Base-by-base conservation (phyloP, 2,329 filamentous ascomycete genomes). In the Triangularia setosa region DNA sequence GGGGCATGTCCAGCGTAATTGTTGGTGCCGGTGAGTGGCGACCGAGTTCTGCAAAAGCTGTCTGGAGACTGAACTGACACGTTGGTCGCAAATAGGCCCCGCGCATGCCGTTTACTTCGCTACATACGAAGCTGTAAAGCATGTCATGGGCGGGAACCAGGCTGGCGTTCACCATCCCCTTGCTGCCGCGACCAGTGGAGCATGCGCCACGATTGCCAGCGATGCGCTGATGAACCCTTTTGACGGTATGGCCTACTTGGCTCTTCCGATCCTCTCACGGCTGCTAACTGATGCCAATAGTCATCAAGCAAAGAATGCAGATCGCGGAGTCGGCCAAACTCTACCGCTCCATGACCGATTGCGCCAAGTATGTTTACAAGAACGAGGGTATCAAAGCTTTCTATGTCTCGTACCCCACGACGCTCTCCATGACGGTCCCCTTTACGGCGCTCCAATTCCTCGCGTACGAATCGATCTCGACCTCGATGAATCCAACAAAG, bases 191-290 rank as follows among this genome's bases (percentile, higher is more conserved):
- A 90, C 92, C 68, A 97, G 93, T 75, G 95, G 95, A 78, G 94
- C 95, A 66, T 91, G 91, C 72, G 95, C 95, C 69, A 98, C 95
- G 7, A 97, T 98, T 76, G 92, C 94, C 35, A 97, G 93, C 76
- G 95, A 99, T 81, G 95, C 95, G 62, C 87, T 99, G 70, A 99
- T 99, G 95, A 99, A 98, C 75, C 95, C 95, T 23, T 99, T 99
- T 76, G 95, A 99, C 80, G 93, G 93, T 97, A 84, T 73, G 86
- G 24, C 11, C 24, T 30, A 24, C 16, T 58, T 61, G 40, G 40
- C 18, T 58, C 61, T 60, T 59, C 59, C 62, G n/a, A 21, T 33
- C 30, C 7, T 33, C 11, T 12, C 30, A 33, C n/a, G 18, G 40
- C 25, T 7, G 23, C 23, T 55, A 18, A 55, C 52, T 9, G 6